A percentile compares a stretch with the other conserved stretches of the same genome.
Conservation (phyloP, 2,329 filamentous ascomycete species). For the Westerdykella sp. region DNA sequence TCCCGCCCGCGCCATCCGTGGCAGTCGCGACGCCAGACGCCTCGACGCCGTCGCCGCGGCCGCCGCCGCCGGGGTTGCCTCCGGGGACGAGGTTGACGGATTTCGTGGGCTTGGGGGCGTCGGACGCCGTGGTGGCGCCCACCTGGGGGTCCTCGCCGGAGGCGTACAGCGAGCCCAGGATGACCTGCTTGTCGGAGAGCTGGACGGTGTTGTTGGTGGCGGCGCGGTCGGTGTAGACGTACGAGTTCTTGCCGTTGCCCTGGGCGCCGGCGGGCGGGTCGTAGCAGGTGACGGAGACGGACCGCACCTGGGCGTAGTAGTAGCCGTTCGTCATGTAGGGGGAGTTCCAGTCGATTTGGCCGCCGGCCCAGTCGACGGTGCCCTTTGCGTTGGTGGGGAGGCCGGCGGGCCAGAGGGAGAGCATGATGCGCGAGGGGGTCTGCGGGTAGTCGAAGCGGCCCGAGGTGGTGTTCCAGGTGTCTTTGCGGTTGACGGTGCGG, state of each 20-base stretch:
- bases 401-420: slow-evolving; percentile 95
- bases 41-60: slow-evolving; percentile 25
- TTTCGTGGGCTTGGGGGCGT: slow-evolving; percentile 18
- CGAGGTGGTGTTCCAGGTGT: slow-evolving; percentile 80
- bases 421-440: slow-evolving; percentile 81
- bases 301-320: slow-evolving; percentile 75
- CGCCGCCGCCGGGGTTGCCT: slow-evolving; percentile 47
- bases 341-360: slow-evolving; percentile 78
- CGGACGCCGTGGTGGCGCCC: slow-evolving; percentile 30
- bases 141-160: slow-evolving; percentile 66
- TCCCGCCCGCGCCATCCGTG: slow-evolving; percentile 2
- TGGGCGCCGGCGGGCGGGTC: slow-evolving; percentile 67
- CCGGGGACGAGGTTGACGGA: slow-evolving; percentile 50
- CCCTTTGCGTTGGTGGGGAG: slow-evolving; percentile 70
- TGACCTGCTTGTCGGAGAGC: slow-evolving; percentile 66
- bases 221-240: slow-evolving; percentile 61
- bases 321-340: slow-evolving; percentile 80
- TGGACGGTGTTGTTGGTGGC: slow-evolving; percentile 72
- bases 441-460: slow-evolving; percentile 86
- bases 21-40: slow-evolving; percentile 10
- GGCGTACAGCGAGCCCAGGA: slow-evolving; percentile 73
- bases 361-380: slow-evolving; percentile 88
- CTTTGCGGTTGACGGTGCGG: slow-evolving; percentile 65
- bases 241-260: slow-evolving; percentile 56
- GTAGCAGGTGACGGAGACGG: slow-evolving; percentile 83